phyloP scores from a whole-genome alignment of 306 rosid genomes.

The Crotalaria pallida region DNA sequence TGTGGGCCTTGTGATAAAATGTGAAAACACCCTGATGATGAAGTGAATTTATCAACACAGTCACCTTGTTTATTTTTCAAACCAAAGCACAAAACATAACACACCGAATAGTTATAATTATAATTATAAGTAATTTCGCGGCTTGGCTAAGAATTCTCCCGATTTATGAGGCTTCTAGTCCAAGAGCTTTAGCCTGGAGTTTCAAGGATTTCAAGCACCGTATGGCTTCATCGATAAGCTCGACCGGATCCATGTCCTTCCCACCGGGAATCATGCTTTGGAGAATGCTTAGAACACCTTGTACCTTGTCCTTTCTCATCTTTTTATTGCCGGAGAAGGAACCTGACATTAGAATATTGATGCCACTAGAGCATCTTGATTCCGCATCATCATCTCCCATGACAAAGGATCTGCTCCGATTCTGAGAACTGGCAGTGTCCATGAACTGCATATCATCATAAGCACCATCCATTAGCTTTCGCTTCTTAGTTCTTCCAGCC shows the following conservation, averaged over 20 bases:
- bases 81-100: slow-evolving; percentile 17
- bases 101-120: neutral
- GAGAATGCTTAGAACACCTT: slow-evolving; percentile 58
- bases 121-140: neutral
- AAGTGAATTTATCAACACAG: neutral
- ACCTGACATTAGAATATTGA: slow-evolving; percentile 23
- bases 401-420: slow-evolving; percentile 30
- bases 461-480: slow-evolving; percentile 45
- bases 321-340: slow-evolving; percentile 39
- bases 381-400: slow-evolving; percentile 55
- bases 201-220: slow-evolving; percentile 65
- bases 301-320: slow-evolving; percentile 67
- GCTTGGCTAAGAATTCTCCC: neutral
- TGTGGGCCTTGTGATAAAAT: neutral
- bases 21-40: neutral
- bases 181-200: slow-evolving; percentile 54
- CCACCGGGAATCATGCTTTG: slow-evolving; percentile 77
- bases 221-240: slow-evolving; percentile 84
- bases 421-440: slow-evolving; percentile 68
- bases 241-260: slow-evolving; percentile 58
- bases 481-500: slow-evolving; percentile 49
- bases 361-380: slow-evolving; percentile 60
- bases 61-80: slow-evolving; percentile 35
- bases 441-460: slow-evolving; percentile 25
- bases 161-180: slow-evolving; percentile 45